Base-by-base conservation (phyloP, 2,329 filamentous ascomycete species). In the Trichoderma sp. region DNA sequence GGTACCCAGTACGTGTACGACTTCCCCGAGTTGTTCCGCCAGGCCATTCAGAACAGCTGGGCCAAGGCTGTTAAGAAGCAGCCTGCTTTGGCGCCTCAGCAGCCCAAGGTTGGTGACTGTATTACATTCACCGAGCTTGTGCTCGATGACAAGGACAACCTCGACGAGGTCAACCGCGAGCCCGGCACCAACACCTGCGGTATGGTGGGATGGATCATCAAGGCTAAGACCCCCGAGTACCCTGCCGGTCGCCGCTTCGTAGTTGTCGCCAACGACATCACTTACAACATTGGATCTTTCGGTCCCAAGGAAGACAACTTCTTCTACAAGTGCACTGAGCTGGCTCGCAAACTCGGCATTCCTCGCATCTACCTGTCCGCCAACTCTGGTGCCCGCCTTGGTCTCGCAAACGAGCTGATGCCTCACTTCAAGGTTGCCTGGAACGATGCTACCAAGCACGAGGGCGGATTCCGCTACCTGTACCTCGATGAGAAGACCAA, bases 1-100 rank as follows among this genome's bases (percentile, higher is more conserved):
- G 96, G 96, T 73, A 99, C 96, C 33, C 96, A 99, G 83, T 99
- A 97, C 79, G 96, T 98, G 67, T 99, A 99, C 80, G 96, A 99
- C 82, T 99, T 99, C 91, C 96, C 96, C 35, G 96, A 99, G 86
- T 90, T 99, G 60, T 99, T 99, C 92, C 90, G 96, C 78, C 96
- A 98, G 83, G 94, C 96, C 56, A 93, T 97, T 78, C 94, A 97
- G 84, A 97, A 97, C 86, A 92, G 89, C 82, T 99, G 96, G 96
- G 83, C 85, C 77, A 90, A 91, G 80, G 89, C 90, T 68, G 86
- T 92, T 72, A 89, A 90, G 79, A 90, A 90, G 79, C 90, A 95
- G 76, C 86, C 93, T 13, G 84, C 86, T 24, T 83, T 97, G 71
- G 88, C 89, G 61, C 89, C 93, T 53, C 93, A 93, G 84, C 91